Evolutionary conservation across 306 rosid genomes (phyloP), one percentile per base, ranked within the genome.

Genomic region (Morella rubra): DNA sequence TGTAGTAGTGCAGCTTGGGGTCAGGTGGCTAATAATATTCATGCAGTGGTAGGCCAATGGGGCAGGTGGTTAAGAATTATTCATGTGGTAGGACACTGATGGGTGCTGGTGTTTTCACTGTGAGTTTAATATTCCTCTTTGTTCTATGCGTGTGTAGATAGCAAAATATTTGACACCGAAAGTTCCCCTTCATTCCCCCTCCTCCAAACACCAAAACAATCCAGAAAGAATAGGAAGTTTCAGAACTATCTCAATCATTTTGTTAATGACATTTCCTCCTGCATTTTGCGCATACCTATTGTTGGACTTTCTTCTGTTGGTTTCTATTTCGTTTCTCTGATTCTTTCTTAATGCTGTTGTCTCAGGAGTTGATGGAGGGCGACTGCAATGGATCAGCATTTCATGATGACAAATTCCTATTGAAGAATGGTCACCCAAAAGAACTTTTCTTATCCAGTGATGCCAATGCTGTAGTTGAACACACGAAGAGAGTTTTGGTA

Each of bases 391-490:
- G 96, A 73, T 84, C 97, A n/a, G 86, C 90, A 72, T 92, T 92
- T 83, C 91, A 86, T 80, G 97, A 95, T 70, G 88, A 89, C 69
- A 92, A 89, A 82, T 89, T 87, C 81, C 87, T 92, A 42, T 85
- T 96, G 50, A 92, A 89, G 85, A 89, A 87, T 79, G 93, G 89
- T 32, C 84, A 77, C 53, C 93, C 99, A 18, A 95, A 81, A 79
- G 99, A 95, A 80, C 87, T 95, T 81, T 95, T 95, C 84, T 86
- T 95, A 83, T 95, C 99, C 50, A 95, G 99, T 74, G 99, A 95
- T 82, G 93, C 97, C 73, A 85, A 92, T 85, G 99, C 99, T 20
- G 91, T 95, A 74, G 90, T 92, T 79, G 98, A 95, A 84, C 97
- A 95, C 72, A 95, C 98, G 49, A 92, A 88, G 82, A 95, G 89